Base-by-base conservation (phyloP, 768 basidiomycete species). In the Leucosporidium yakuticum region DNA sequence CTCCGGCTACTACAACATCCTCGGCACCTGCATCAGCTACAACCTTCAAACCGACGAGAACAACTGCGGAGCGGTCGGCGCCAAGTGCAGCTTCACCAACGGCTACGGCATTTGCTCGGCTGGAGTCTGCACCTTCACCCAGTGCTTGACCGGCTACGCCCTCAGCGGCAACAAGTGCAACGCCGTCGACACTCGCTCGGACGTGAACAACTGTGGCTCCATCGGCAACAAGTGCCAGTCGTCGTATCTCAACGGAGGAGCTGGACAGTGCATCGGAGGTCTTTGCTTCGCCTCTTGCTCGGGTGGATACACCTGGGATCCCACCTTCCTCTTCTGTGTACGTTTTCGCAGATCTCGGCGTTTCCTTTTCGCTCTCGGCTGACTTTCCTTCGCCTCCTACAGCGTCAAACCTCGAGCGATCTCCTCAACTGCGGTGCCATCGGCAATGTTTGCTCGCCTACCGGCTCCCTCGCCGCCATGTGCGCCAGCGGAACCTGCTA, bases 171-270 rank as follows among this genome's bases (percentile, higher is more conserved):
- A 51, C 21, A 51, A 54, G 53, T 44, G 39, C 39, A 44, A 44
- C 39, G 39, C 39, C 39, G 39, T 44, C 39, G 39, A 44, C 39
- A 44, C 44, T 51, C 50, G 21, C 14, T 32, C 55, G 31, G 70
- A 71, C 57, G 21, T 51, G 20, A 66, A 63, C 64, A 70, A 70
- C 62, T 70, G 69, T 32, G 69, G 69, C 14, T 48, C 51, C 12
- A 23, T 60, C 62, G 69, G 69, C 19, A 63, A 60, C 62, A 25
- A 47, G 39, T 70, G 69, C 58, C 50, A 23, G 23, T 51, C 50
- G 50, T 32, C 49, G 21, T 66, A 60, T 58, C 29, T 31, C 32
- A 60, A 70, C 58, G 69, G 69, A 32, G 47, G 65, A 27, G 61
- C 44, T 2, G 19, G 50, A 51, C 23, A 31, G 14, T 70, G 69